Percentiles rank a stretch among this genome's conserved stretches.
Conservation (phyloP, 768 basidiomycete genomes). For the Psilocybe tampanensis region DNA sequence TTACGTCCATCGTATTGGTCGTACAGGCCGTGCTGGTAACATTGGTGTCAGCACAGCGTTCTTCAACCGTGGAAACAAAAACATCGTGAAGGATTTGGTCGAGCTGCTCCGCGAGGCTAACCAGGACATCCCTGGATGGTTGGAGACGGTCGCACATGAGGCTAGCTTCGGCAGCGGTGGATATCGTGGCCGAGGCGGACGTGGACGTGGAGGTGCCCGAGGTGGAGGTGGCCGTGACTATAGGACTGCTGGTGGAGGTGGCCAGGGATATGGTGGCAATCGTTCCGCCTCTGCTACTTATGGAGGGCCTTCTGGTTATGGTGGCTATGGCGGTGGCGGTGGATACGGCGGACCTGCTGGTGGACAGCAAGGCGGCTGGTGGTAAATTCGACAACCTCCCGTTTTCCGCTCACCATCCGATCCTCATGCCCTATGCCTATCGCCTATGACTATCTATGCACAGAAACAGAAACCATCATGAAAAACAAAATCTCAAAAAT, state of each 20-base stretch:
- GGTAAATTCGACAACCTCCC: conserved; percentile 34
- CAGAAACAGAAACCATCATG: conserved; percentile 32
- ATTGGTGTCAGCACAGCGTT: conserved; percentile 95
- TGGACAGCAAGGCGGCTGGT: conserved; percentile 39
- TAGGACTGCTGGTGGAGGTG: conserved; percentile 38
- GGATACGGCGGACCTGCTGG: conserved; percentile 25
- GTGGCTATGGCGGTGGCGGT: conserved; percentile 30
- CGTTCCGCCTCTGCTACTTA: conserved; percentile 23
- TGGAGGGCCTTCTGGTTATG: conserved; percentile 30
- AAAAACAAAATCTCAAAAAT: conserved; percentile 28
- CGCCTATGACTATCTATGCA: conserved; percentile 11
- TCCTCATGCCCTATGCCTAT: conserved; percentile 11
- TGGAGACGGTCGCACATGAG: conserved; percentile 86
- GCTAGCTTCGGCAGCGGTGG: conserved; percentile 67
- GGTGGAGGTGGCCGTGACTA: conserved; percentile 51
- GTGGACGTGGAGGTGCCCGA: conserved; percentile 56
- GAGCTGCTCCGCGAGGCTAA: conserved; percentile 96
- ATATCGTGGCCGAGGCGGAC: conserved; percentile 60
- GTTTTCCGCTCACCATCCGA: conserved; percentile 9
- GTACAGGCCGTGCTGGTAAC: conserved; percentile 98
- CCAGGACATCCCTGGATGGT: conserved; percentile 91
- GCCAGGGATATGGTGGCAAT: conserved; percentile 27
- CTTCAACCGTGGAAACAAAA: conserved; percentile 92
- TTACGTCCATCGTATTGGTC: conserved; percentile 97
- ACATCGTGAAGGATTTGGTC: conserved; percentile 88